Evolutionary conservation across 331 rosid species (phyloP), one percentile per base, ranked within the genome.

Genomic region (Malus hybrid): DNA sequence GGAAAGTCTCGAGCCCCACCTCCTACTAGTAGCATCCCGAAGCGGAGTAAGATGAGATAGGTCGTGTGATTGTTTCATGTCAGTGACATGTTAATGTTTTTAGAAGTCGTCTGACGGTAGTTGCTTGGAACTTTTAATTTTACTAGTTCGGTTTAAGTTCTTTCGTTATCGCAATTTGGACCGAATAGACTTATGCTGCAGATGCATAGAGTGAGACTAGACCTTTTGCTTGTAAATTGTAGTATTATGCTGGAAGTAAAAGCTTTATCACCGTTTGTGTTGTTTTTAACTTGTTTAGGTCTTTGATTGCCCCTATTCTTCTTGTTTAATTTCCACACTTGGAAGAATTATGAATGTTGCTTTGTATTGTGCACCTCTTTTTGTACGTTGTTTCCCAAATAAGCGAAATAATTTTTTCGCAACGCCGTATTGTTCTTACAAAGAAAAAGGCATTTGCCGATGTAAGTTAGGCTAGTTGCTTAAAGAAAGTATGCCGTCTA

Each of bases 1-100:
- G 89, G 89, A 29, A 86, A 86, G 84, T 80, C 76, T n/a, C 83
- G 89, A 73, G 81, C 81, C n/a, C 70, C 83, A 42, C 79, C 87
- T 22, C 67, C 75, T 16, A 57, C 76, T 29, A 67, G 82, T 29
- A 67, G 82, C 64, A 77, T 60, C 16, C 69, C 83, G 2, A 86
- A 86, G 85, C 82, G 89, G 48, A 34, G 80, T 0, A 86, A 83
- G 72, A 31, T 74, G 39, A 62, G 87, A 59, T 86, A 79, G 80
- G 56, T 54, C 13, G 56, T 39, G 68, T 44, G 50, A 9, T 55
- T 74, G 59, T 77, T 59, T 67, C 67, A 32, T 69, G 60, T 22
- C 60, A 19, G 22, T 65, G 22, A 5, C 55, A 48, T 16, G 22
- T 62, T 70, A 48, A 36, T 56, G 28, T 46, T 61, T 54, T 54